Conservation (phyloP, 108 stramenopile genomes). For the Poteriospumella lacustris region DNA sequence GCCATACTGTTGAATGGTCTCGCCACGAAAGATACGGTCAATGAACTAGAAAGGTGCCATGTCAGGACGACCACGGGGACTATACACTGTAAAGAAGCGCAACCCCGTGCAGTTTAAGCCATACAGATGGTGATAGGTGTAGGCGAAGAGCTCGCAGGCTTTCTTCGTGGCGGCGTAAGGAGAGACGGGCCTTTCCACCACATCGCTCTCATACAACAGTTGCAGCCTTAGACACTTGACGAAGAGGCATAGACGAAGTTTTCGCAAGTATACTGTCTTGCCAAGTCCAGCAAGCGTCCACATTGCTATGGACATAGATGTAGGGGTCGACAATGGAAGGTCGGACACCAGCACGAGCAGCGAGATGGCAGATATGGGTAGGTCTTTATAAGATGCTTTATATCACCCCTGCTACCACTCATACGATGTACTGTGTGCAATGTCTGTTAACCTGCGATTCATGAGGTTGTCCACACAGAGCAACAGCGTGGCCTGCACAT, state of each 20-base stretch:
- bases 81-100: constrained; percentile 96
- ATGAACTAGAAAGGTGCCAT: constrained; percentile 98
- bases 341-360: constrained; percentile 85
- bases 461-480: constrained; percentile 6
- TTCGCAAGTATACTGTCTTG: constrained; percentile 58
- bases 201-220: constrained; percentile 78
- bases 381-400: constrained; percentile 40
- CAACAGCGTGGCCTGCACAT: constrained; percentile 6
- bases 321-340: constrained; percentile 84
- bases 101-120: constrained; percentile 75
- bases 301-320: constrained; percentile 82
- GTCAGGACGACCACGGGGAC: constrained; percentile 87
- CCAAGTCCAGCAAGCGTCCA: constrained; percentile 72
- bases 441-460: constrained; percentile 2
- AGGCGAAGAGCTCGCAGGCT: constrained; percentile 84
- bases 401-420: constrained; percentile 6
- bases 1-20: constrained; percentile 89
- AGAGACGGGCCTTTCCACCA: constrained; percentile 79
- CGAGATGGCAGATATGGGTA: constrained; percentile 78
- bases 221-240: constrained; percentile 82
- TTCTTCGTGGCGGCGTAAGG: constrained; percentile 94
- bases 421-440: constrained; percentile 2
- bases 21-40: constrained; percentile 78
- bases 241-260: constrained; percentile 84
- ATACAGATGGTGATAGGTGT: constrained; percentile 95